Evolutionary conservation across 257 asterid genomes (phyloP), one percentile per base, ranked within the genome.

Genomic region (Solanum arcanum): DNA sequence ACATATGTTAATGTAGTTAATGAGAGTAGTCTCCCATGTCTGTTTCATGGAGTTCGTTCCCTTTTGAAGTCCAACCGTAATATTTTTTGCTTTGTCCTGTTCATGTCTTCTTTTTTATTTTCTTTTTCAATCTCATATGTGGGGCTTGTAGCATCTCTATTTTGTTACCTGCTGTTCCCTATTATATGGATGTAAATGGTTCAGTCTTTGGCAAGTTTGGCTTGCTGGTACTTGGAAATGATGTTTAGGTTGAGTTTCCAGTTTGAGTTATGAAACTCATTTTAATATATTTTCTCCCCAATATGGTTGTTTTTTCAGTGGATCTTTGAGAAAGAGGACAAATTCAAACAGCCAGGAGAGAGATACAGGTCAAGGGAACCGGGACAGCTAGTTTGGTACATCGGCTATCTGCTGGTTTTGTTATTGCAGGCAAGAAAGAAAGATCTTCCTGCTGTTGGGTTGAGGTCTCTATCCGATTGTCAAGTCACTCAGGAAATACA

Each of bases 361-460:
- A 83, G 87, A 70, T 70, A 56, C 84, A 81, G 89, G 39, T 83
- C 87, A 12, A 41, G 70, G 59, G 74, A 66, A 35, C 68, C 56
- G 10, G 18, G 77, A 70, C 70, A 87, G 89, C 87, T 83, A 39
- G 16, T 33, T 72, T 25, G 23, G 72, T 62, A 49, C 39, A 83
- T 31, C 27, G 5, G 25, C 49, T 11, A 27, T 41, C 25, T 15
- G 37, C 25, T 49, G 80, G 69, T 25, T 41, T 73, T 72, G 10
- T 70, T 72, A 6, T 23, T 21, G 52, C 42, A 87, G 89, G 84
- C 87, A 72, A 87, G 89, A 87, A 87, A 83, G 84, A 83, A 13
- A 56, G 87, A 74, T 87, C 62, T n/a, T 15, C 62, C 56, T 31
- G 21, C 85, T 44, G 89, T 33, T 83, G 85, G 12, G 39, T 87